Evolutionary conservation across 768 basidiomycete genomes (phyloP), one percentile per base, ranked within the genome.

Genomic region (Pulveroboletus frians): DNA sequence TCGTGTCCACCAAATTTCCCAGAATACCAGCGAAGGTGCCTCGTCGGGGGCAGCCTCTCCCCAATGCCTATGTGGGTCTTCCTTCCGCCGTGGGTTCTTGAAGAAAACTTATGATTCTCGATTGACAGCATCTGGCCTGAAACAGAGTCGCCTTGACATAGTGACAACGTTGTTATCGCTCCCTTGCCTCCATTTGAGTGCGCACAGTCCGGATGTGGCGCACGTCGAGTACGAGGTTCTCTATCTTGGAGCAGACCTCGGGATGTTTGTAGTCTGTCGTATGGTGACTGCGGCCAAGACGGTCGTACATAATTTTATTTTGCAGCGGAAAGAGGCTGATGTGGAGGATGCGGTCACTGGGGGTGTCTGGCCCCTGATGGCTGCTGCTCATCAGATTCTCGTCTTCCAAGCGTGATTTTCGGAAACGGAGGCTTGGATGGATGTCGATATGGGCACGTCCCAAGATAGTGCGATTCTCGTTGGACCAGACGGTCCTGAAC

Each of bases 351-450:
- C 57, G 34, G 47, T 11, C n/a, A 53, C 43, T 11, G 60, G 57
- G 49, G 66, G 52, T 17, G 54, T 66, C 23, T 70, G 68, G 66
- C 60, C 64, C 13, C 46, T 68, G 1, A 62, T 57, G 20, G 64
- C 64, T 40, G 44, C 44, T 17, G 67, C 55, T 15, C 66, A 68
- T 46, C 64, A 68, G 54, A 66, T 68, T 43, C 59, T 65, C 29
- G 56, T 69, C 43, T 67, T 69, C 42, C 49, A 53, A 39, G 18
- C 51, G 44, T 50, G 57, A 51, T 39, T 39, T n/a, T 30, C 34
- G 39, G 32, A 13, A 7, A 8, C 18, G 31, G 41, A 27, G 13
- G 15, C 20, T n/a, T 36, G 45, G 40, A 11, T 27, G 42, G 8
- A 18, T 31, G 30, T 30, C 6, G n/a, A n/a, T n/a, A 21, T 18